Evolutionary conservation across 148 eudicot genomes (phyloP), one percentile per base, ranked within the genome.

Genomic region (Gaultheria prostrata): DNA sequence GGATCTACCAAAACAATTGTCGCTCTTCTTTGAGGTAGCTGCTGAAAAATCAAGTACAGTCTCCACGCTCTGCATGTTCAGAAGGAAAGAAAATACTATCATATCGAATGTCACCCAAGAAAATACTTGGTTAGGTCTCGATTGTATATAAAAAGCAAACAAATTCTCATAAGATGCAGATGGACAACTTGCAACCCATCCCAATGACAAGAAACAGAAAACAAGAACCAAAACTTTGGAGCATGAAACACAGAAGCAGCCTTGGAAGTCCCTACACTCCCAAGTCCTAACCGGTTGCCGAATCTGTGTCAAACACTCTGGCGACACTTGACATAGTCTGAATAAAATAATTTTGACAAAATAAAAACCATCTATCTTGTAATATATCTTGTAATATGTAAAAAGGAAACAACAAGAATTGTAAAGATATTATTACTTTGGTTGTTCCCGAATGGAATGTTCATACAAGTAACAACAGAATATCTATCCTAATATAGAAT

Each of bases 21-120:
- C 45, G 26, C 80, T 77, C 30, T 77, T 53, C 24, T 53, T 13
- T 14, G 61, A 77, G 26, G 80, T 15, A 49, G 6, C 80, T 15
- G 61, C 14, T 30, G 61, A 28, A 21, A 77, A 18, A 77, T 77
- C 57, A 51, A 77, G 43, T 51, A 77, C 50, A 3, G 6, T 77
- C 61, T 77, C 61, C 80, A 77, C 28, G 61, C 61, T 51, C 61
- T 77, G 80, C 61, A 51, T 21, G 61, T 28, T 20, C 30, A 33
- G 15, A 77, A 48, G 30, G 9, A 43, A 75, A 75, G 54, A 56
- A 24, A 49, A 26, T 49, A 48, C 26, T 4, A 24, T 76, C 79
- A 49, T 76, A 57, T 39, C 15, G 3, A 48, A 26, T 54, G 14
- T 4, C 4, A 49, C 1, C 57, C 15, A 46, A 0, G 14, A 26